Evolutionary conservation across 345 rosid genomes (phyloP).

Genomic region (Tarenaya hassleriana): DNA sequence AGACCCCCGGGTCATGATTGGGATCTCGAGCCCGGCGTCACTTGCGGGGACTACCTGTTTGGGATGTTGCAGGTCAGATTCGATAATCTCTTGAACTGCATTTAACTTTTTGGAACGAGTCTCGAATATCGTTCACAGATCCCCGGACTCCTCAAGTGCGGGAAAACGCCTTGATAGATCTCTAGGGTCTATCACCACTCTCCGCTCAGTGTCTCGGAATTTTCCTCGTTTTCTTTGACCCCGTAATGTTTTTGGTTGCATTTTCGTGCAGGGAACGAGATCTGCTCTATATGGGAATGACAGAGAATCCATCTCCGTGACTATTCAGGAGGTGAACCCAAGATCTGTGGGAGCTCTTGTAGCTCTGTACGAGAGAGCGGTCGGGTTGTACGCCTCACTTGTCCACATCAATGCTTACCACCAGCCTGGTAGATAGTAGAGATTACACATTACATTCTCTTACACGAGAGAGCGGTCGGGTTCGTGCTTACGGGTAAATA

Average conservation of each 20-base stretch:
- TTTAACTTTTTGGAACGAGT: no score
- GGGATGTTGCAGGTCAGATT: slow-evolving; percentile 91
- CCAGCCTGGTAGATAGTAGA: slow-evolving; percentile 84
- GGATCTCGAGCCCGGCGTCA: slow-evolving; percentile 99
- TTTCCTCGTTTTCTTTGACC: slow-evolving; percentile 6
- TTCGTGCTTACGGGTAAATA: not conserved
- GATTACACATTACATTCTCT: no score
- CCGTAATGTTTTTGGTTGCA: slow-evolving; percentile 18
- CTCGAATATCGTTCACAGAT: no score
- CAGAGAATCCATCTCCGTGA: slow-evolving; percentile 83
- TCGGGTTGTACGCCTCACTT: slow-evolving; percentile 82
- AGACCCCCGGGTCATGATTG: slow-evolving; percentile 99
- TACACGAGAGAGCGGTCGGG: no score
- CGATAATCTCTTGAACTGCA: not conserved
- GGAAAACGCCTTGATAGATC: no score
- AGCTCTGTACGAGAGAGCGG: slow-evolving; percentile 97
- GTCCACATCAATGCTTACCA: slow-evolving; percentile 91
- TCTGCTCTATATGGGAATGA: slow-evolving; percentile 87
- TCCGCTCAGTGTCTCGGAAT: slow-evolving; percentile 3
- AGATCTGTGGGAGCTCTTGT: slow-evolving; percentile 82
- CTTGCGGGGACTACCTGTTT: slow-evolving; percentile 96
- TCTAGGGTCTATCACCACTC: slow-evolving; percentile 13
- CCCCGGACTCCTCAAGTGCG: no score
- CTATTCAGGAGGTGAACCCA: slow-evolving; percentile 87
- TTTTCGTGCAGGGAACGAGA: slow-evolving; percentile 77